Evolutionary conservation across 495 filamentous ascomycete species (phyloP).

Genomic region (Hypoxylon subgilvum): DNA sequence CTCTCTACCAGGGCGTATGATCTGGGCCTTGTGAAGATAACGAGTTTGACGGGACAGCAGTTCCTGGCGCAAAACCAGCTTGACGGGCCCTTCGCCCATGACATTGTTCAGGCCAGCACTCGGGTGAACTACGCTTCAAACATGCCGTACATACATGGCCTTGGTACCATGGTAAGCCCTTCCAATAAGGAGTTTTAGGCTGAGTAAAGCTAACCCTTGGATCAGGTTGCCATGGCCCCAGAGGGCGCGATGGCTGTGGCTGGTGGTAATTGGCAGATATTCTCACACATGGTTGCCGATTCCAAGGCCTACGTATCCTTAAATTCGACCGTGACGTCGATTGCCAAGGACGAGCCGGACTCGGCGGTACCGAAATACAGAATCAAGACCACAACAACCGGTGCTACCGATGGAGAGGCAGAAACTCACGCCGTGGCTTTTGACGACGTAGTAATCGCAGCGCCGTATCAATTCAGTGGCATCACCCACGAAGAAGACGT

Average conservation of each 20-base stretch:
- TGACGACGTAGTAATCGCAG: constrained; percentile 80
- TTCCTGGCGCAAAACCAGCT: constrained; percentile 76
- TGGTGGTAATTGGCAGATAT: constrained; percentile 96
- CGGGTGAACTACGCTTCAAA: constrained; percentile 97
- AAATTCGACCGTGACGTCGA: constrained; percentile 71
- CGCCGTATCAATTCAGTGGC: constrained; percentile 76
- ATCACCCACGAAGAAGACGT: constrained; percentile 56
- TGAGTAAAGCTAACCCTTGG: constrained; percentile 14
- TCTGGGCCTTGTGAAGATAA: constrained; percentile 68
- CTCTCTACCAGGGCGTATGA: constrained; percentile 69
- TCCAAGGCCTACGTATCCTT: constrained; percentile 66
- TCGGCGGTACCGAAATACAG: constrained; percentile 51
- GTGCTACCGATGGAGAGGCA: constrained; percentile 24
- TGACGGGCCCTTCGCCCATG: constrained; percentile 68
- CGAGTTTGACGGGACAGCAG: constrained; percentile 71
- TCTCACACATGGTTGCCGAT: constrained; percentile 74
- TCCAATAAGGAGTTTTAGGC: background rate
- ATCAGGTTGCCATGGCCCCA: constrained; percentile 71
- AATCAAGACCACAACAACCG: constrained; percentile 50
- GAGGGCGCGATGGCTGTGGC: constrained; percentile 79
- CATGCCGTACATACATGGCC: constrained; percentile 78
- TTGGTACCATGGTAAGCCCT: constrained; percentile 85
- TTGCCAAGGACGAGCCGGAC: constrained; percentile 52
- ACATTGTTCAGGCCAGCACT: constrained; percentile 91
- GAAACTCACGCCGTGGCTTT: constrained; percentile 56